Conservation (phyloP, 2,329 filamentous ascomycete genomes). For the Exophiala spinifera region DNA sequence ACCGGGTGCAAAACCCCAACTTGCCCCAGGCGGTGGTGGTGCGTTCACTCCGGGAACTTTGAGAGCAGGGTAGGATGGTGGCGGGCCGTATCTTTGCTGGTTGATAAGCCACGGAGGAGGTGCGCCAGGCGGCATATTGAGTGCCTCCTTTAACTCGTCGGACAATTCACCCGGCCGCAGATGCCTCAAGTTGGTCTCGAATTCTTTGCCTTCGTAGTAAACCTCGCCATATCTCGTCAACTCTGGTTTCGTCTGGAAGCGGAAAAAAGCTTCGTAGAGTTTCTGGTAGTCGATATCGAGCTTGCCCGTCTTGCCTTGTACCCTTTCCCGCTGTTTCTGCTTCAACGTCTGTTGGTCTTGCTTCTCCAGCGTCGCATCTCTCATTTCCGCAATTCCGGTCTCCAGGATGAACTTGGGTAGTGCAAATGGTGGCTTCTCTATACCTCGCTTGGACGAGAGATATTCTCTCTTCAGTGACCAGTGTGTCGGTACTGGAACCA, state of each 20-base stretch:
- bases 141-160: constrained; percentile 83
- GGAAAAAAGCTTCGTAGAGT: constrained; percentile 97
- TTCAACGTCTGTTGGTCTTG: constrained; percentile 88
- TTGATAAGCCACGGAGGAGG: constrained; percentile 97
- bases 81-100: constrained; percentile 88
- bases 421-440: constrained; percentile 90
- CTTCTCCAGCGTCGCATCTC: constrained; percentile 92
- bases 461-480: constrained; percentile 98
- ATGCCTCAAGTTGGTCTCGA: constrained; percentile 89
- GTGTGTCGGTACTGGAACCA: constrained; percentile 88
- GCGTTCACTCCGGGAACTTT: constrained; percentile 94
- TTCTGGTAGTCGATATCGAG: constrained; percentile 98
- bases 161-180: constrained; percentile 86
- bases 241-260: constrained; percentile 93
- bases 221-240: constrained; percentile 94
- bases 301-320: constrained; percentile 93
- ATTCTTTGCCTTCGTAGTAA: constrained; percentile 99
- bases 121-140: constrained; percentile 88
- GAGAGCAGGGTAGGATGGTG: constrained; percentile 90
- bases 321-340: constrained; percentile 91
- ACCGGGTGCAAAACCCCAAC: constrained; percentile 93
- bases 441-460: constrained; percentile 90
- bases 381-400: constrained; percentile 96
- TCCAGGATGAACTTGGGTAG: constrained; percentile 96
- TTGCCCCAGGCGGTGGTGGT: constrained; percentile 79